Base-by-base conservation (phyloP, 2,329 filamentous ascomycete species). In the Beauveria caledonica region DNA sequence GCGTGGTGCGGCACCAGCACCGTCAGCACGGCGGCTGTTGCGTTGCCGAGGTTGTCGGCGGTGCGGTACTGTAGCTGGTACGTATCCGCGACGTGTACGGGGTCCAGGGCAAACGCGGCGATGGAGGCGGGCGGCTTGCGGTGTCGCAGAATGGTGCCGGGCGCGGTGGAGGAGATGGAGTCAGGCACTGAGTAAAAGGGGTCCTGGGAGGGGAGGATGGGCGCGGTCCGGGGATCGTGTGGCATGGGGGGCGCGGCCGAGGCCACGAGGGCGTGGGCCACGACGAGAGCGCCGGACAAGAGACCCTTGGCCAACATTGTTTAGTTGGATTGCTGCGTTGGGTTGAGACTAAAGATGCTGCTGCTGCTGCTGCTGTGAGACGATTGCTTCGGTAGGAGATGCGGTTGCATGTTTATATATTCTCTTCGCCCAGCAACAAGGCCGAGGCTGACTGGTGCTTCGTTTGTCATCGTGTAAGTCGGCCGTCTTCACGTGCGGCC, bases 51-150 rank as follows among this genome's bases (percentile, higher is more conserved):
- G 33, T 65, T 69, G 62, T 77, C 70, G 2, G 68, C 73, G 7
- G 75, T 74, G n/a, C 73, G 68, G 63, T 76, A 77, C 2, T 76
- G 69, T 44, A 78, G 67, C 59, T 77, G 72, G 57, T 66, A 49
- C 44, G 57, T 62, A 1, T 53, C 57, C 3, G 65, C 19, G n/a
- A 70, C 62, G 44, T 61, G 62, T 13, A 60, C 44, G 3, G 64
- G 56, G 68, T 1, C 70, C 21, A 62, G 6, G 19, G 60, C 60
- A 36, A 62, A 66, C 1, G 59, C 59, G 9, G 62, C 56, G 6
- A 66, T 60, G 3, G 42, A 25, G 2, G 60, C 44, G 1, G 64
- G 65, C 6, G 64, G 42, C 9, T 53, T 27, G 19, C 65, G 53
- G 27, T 63, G 51, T 1, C 46, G 48, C 27, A 66, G 54, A 7